Percentiles rank a stretch among this genome's conserved stretches.
These are phyloP conservation scores for Paramecium octaurelia DNA, from an alignment of 73 alveolate genomes.

Conservation along the genomic window DNA sequence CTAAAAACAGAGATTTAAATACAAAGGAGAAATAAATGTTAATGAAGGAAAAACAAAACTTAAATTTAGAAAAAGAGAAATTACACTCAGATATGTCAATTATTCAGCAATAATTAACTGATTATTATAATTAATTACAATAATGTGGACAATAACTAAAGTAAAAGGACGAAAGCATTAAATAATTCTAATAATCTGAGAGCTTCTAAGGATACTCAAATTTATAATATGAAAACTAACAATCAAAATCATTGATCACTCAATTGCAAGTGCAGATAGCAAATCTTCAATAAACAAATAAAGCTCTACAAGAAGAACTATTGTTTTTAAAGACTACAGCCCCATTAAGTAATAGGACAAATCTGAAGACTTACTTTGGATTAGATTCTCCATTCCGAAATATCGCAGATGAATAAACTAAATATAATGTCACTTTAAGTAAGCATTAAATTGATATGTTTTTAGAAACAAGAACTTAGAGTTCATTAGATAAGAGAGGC, in stretches of 20 bases:
- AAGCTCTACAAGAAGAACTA: not conserved
- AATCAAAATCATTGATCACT: not conserved
- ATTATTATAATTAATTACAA: not conserved
- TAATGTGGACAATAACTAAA: not conserved
- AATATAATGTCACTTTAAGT: not conserved
- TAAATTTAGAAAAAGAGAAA: slow-evolving; percentile 28
- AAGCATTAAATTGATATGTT: not conserved
- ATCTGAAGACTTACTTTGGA: not conserved
- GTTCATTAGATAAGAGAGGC: not conserved
- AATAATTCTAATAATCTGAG: not conserved
- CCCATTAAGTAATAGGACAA: not conserved
- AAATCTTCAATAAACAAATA: not conserved
- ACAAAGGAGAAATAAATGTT: not conserved
- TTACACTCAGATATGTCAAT: not conserved
- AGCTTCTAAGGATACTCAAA: not conserved
- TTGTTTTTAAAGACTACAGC: not conserved
- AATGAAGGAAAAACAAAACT: not conserved
- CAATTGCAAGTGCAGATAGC: not conserved
- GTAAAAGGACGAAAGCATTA: slow-evolving; percentile 12
- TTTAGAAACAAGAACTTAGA: not conserved
- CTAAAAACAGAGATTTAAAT: not conserved
- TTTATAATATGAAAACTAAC: not conserved
- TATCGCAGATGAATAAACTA: not conserved
- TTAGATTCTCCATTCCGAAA: not conserved
- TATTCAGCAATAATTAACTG: not conserved